Percentiles rank a stretch among this genome's conserved stretches.
Evolutionary conservation across 495 filamentous ascomycete genomes (phyloP).

Genomic region (Neurospora discreta): DNA sequence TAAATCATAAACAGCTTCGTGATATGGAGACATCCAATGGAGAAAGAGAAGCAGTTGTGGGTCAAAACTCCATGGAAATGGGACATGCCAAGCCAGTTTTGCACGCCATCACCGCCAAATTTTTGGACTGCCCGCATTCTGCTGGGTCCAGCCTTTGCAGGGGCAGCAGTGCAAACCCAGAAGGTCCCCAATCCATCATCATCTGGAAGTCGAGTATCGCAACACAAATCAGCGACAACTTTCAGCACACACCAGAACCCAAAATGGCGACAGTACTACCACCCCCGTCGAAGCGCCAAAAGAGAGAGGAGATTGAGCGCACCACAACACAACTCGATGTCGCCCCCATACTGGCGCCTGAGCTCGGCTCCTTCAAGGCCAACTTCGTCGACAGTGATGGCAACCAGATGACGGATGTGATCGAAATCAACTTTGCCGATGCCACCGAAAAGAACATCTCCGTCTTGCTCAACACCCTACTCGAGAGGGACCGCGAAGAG

Average conservation of each 20-base stretch:
- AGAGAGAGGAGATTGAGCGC: slow-evolving; percentile 61
- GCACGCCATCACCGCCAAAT: slow-evolving; percentile 21
- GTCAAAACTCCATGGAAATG: not conserved
- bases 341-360: slow-evolving; percentile 49
- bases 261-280: slow-evolving; percentile 81
- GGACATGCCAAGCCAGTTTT: slow-evolving; percentile 8
- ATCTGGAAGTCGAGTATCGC: not conserved
- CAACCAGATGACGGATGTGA: slow-evolving; percentile 49
- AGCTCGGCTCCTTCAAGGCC: slow-evolving; percentile 69
- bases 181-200: not conserved
- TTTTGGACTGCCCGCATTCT: slow-evolving; percentile 6
- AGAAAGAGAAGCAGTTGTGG: not conserved
- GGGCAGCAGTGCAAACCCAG: not conserved
- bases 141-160: not conserved
- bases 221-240: not conserved
- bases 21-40: not conserved
- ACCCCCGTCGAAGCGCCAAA: slow-evolving; percentile 85
- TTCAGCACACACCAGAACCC: not conserved
- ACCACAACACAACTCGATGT: slow-evolving; percentile 68
- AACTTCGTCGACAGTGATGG: slow-evolving; percentile 79
- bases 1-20: not conserved
- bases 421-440: slow-evolving; percentile 76
- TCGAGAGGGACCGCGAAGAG: slow-evolving; percentile 70
- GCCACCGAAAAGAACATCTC: slow-evolving; percentile 84
- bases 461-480: slow-evolving; percentile 76